Evolutionary conservation across 495 filamentous ascomycete species (phyloP), one percentile per base, ranked within the genome.

Genomic region (Podospora sp.): DNA sequence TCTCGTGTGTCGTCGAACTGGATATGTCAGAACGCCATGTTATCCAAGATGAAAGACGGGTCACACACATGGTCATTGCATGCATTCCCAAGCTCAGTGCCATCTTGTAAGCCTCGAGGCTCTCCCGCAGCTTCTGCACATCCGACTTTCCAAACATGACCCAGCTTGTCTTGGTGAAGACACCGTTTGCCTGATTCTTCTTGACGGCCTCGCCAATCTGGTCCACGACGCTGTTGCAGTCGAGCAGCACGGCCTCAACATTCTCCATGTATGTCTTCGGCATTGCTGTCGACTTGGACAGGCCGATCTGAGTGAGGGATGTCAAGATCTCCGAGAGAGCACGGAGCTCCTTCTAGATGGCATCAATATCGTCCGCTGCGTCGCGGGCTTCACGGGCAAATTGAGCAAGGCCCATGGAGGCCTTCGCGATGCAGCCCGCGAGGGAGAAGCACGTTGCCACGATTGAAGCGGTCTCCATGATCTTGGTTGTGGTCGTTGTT

Each of bases 71-170:
- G 24, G n/a, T 25, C 6, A 55, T 55, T 2, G n/a, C 52, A 11
- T 55, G 52, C 8, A 55, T 55, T 12, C 52, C 52, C 14, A 55
- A 22, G n/a, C 20, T 26, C 52, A 55, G 24, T 1, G 24, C 52
- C 14, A 22, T 55, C 52, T 55, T 55, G 20, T 55, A 55, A 4
- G 16, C 52, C 24, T n/a, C 20, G 20, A 55, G 52, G 22, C 52
- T 55, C 52, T 55, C 52, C 52, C 52, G 14, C 52, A 55, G 14
- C 52, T 22, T 55, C 52, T 55, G n/a, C 52, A 22, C 24, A 55
- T 55, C 52, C 52, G 52, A 6, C 24, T 55, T 11, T 12, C 52
- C 52, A 55, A 55, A 55, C 52, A 55, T 55, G 2, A 22, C 2
- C 52, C 52, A 55, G 16, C 52, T 22, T 2, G 22, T 26, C 52